Percentiles rank a stretch among this genome's conserved stretches.
These are phyloP conservation scores for Botrytis squamosa DNA, from an alignment of 2,329 filamentous ascomycete genomes.

Conservation along the genomic window DNA sequence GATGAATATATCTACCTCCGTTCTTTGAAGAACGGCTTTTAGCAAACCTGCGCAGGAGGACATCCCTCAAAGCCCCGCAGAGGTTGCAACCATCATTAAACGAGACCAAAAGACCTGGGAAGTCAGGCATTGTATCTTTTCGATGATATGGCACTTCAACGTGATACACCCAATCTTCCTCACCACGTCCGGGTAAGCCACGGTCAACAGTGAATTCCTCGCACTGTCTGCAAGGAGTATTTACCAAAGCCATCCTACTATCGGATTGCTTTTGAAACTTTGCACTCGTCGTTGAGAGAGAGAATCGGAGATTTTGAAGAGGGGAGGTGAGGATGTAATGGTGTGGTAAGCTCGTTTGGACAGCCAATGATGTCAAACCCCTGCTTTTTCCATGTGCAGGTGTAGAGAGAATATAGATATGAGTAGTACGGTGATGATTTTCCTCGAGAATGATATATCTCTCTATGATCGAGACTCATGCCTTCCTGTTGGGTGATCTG, in stretches of 20 bases:
- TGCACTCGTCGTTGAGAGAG: background rate
- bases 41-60: background rate
- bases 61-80: background rate
- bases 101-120: background rate
- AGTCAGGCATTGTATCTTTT: background rate
- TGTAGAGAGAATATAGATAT: background rate
- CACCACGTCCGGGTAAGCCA: background rate
- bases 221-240: background rate
- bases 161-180: background rate
- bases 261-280: background rate
- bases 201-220: background rate
- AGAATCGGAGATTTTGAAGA: background rate
- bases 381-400: background rate
- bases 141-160: background rate
- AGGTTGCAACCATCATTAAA: background rate
- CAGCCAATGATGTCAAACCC: background rate
- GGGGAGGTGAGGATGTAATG: background rate
- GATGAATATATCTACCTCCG: background rate
- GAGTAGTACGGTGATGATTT: too few species aligned
- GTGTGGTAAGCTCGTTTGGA: background rate
- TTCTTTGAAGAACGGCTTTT: background rate
- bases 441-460: background rate
- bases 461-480: too few species aligned
- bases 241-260: background rate
- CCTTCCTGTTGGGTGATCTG: too few species aligned